These are phyloP conservation scores for Saksenaea vasiformis DNA, from an alignment of 371 early-diverging fungal genomes.

Conservation along the genomic window DNA sequence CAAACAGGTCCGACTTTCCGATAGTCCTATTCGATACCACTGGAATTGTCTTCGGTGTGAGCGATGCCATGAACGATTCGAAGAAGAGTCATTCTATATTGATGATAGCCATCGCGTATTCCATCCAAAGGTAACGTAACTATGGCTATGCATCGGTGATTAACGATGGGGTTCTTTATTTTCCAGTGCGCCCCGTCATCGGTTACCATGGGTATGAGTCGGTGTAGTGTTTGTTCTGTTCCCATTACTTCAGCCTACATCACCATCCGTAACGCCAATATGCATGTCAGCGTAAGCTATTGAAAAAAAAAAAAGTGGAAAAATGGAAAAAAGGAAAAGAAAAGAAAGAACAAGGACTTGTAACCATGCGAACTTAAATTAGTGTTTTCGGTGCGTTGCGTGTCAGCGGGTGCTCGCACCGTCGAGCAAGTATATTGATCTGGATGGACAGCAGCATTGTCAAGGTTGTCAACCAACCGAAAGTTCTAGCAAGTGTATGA, in stretches of 20 bases:
- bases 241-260: slow-evolving; percentile 27
- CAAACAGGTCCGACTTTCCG: slow-evolving; percentile 34
- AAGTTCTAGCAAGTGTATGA: not conserved
- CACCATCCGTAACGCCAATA: slow-evolving; percentile 12
- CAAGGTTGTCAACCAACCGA: slow-evolving; percentile 24
- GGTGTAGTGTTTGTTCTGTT: slow-evolving; percentile 23
- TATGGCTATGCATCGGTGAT: not conserved
- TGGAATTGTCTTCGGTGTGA: slow-evolving; percentile 41
- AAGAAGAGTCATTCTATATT: slow-evolving; percentile 32
- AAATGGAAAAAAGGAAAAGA: slow-evolving; percentile 3
- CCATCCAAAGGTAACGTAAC: slow-evolving; percentile 37
- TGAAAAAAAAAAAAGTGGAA: not conserved
- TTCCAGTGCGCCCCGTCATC: slow-evolving; percentile 22
- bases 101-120: slow-evolving; percentile 26
- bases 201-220: not conserved
- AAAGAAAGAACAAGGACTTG: not conserved
- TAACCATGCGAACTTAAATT: not conserved
- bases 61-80: slow-evolving; percentile 30
- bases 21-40: slow-evolving; percentile 32
- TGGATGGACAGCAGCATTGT: slow-evolving; percentile 26
- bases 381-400: slow-evolving; percentile 45
- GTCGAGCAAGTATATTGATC: slow-evolving; percentile 33
- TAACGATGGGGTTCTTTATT: not conserved
- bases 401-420: slow-evolving; percentile 38
- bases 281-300: slow-evolving; percentile 31